Conservation (phyloP, 257 asterid species). For the Haberlea rhodopensis region DNA sequence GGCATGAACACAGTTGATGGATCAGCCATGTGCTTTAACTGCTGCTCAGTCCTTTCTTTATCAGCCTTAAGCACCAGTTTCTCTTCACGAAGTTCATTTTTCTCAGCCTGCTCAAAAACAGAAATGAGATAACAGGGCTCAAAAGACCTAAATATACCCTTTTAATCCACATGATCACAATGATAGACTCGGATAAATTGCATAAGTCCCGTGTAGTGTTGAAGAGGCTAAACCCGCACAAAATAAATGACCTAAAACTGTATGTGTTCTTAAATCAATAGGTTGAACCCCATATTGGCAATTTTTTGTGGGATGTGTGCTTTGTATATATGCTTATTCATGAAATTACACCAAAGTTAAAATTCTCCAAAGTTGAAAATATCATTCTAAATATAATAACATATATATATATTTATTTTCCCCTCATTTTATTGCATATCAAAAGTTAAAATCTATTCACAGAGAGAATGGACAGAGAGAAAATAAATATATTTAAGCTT, state of each 20-base stretch:
- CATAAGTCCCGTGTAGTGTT: not conserved
- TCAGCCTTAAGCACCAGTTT: conserved; percentile 64
- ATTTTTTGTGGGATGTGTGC: not conserved
- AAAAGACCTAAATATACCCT: not conserved
- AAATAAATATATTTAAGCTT: not conserved
- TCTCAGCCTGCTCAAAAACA: conserved; percentile 49
- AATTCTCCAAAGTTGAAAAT: not conserved
- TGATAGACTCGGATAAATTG: not conserved
- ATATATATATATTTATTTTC: too few relatives aligned
- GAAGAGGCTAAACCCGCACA: not conserved
- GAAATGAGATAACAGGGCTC: not conserved
- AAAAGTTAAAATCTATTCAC: not conserved
- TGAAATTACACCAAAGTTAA: not conserved
- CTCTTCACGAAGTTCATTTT: conserved; percentile 86
- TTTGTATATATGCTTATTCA: not conserved
- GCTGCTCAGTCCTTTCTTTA: conserved; percentile 76
- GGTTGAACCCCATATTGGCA: not conserved
- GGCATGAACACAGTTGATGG: conserved; percentile 65
- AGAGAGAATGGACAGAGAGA: not conserved
- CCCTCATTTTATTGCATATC: not conserved
- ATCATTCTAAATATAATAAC: not conserved
- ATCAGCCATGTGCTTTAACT: conserved; percentile 48
- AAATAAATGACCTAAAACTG: not conserved
- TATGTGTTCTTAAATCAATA: too few relatives aligned
- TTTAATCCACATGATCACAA: not conserved